Percentiles rank a stretch among this genome's conserved stretches.
Evolutionary conservation across 129 eudicot species (phyloP).

Genomic region (Helianthus annuus): DNA sequence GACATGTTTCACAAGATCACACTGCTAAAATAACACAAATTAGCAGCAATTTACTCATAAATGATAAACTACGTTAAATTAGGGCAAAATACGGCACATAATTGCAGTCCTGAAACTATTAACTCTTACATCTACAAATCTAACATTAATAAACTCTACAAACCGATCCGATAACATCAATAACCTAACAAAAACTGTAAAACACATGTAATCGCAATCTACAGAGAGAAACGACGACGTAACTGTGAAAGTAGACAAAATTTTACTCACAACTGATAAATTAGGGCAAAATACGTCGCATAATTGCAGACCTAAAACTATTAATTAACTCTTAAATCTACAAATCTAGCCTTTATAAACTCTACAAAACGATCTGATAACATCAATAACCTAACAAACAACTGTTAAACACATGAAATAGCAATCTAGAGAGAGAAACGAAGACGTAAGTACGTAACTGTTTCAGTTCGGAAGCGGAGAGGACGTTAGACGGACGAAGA

Average conservation of each 20-base stretch:
- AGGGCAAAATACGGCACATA: slow-evolving; percentile 3
- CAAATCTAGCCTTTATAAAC: neutral
- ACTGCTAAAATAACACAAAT: neutral
- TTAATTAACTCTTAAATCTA: neutral
- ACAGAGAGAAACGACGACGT: neutral
- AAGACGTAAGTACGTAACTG: slow-evolving; percentile 60
- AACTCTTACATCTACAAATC: neutral
- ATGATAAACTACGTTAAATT: neutral
- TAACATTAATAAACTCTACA: neutral
- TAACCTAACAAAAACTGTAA: neutral
- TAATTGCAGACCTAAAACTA: neutral
- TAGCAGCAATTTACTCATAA: neutral
- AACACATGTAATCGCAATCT: neutral
- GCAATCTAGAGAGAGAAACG: slow-evolving; percentile 8
- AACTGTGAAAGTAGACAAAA: no score
- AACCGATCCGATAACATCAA: neutral
- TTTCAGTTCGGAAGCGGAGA: slow-evolving; percentile 57
- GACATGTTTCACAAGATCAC: neutral
- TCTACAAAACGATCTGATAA: neutral
- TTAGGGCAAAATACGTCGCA: slow-evolving; percentile 4
- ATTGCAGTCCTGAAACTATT: neutral
- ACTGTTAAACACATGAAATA: no score
- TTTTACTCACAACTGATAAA: neutral
- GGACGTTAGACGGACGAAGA: slow-evolving; percentile 97
- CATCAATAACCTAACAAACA: neutral